Base-by-base conservation (phyloP, 2,329 filamentous ascomycete species). In the Verticillium tricorpus region DNA sequence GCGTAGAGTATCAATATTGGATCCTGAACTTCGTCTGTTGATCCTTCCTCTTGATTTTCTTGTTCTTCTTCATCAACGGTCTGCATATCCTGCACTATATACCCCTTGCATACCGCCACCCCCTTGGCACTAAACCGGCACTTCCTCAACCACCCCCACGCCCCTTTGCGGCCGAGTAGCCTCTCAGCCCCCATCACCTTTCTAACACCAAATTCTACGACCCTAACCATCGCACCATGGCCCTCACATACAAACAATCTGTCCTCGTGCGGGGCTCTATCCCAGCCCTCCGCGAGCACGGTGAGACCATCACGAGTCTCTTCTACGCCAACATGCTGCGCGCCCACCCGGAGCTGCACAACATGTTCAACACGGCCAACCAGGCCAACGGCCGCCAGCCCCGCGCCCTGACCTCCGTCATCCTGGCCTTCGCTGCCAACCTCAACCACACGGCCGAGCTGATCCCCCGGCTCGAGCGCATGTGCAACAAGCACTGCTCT, bases 401-500 rank as follows among this genome's bases (percentile, higher is more conserved):
- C 1, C 64, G 66, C 8, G 68, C 68, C 34, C 62, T 70, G 32
- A 68, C 68, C 15, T 61, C 64, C 14, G 67, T 68, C 32, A 85
- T 93, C 56, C 85, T 89, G 66, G 86, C 85, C 66, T 93, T 91
- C 69, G 90, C 90, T 60, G 78, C 83, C 63, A 86, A 92, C 75
- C 90, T 92, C 72, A 85, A 89, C 72, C 77, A 85, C 74, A 83
- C 82, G 62, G 81, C 78, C 70, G 82, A 85, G 71, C 72, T 85
- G 58, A 79, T 80, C 39, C 80, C 80, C 56, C 81, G 79, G 64
- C 77, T 85, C 59, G 82, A 85, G 72, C 79, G 82, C 32, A 81
- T 84, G 68, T 89, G 87, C 72, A 85, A 92, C 72, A 92, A 92
- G 74, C 90, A 93, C 72, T 89, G 84, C 63, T 89, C 86, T 1